A percentile compares a stretch with the other conserved stretches of the same genome.
These are phyloP conservation scores for sweet orange (Citrus sinensis) DNA, from an alignment of 345 rosid genomes.

Conservation along the genomic window DNA sequence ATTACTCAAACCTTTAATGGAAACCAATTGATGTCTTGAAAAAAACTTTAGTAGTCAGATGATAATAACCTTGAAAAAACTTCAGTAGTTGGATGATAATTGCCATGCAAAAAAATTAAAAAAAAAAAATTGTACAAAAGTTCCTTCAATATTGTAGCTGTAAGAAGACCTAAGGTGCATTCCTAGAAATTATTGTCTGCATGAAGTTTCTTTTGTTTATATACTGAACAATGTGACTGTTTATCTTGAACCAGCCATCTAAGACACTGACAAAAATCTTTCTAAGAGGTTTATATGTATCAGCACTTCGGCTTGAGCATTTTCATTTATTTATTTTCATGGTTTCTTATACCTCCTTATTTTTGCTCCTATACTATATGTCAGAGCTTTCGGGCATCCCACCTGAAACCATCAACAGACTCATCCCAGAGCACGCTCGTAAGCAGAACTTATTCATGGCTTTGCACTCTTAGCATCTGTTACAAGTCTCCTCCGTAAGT, in stretches of 20 bases:
- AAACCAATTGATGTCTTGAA: no score
- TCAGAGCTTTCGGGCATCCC: conserved; percentile 81
- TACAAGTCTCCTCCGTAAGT: background rate
- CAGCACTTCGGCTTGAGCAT: background rate
- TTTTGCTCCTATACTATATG: background rate
- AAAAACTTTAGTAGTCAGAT: no score
- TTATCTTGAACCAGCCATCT: background rate
- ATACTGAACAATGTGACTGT: background rate
- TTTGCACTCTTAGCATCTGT: conserved; percentile 41
- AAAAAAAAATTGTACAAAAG: background rate
- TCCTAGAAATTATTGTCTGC: background rate
- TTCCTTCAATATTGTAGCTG: background rate
- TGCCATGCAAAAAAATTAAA: no score
- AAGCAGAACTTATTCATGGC: conserved; percentile 95
- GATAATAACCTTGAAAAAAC: no score
- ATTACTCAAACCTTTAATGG: no score
- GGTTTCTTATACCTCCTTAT: background rate
- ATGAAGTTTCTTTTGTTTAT: background rate
- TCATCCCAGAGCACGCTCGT: conserved; percentile 84
- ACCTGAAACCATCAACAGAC: conserved; percentile 56
- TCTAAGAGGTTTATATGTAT: no score
- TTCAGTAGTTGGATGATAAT: no score
- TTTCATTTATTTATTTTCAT: background rate
- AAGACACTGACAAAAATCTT: background rate
- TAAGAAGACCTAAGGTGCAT: background rate